Evolutionary conservation across 1,284 basidiomycete species (phyloP), one percentile per base, ranked within the genome.

Genomic region (Tilletia walkeri): DNA sequence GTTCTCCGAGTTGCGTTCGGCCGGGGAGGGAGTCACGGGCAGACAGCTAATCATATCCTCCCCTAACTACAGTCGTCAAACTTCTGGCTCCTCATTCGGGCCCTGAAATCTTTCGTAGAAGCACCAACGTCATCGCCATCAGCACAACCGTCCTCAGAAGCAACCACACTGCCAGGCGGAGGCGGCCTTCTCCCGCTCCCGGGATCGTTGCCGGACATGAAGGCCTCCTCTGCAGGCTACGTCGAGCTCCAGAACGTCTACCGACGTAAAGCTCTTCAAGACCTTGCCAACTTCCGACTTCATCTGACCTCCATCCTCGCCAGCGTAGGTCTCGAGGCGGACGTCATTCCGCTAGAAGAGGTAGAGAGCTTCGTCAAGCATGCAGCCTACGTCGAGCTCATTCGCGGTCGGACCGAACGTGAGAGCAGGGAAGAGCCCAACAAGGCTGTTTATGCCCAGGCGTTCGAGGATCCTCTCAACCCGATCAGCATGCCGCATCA

Each of bases 141-240:
- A 34, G 5, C 59, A 24, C 36, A 38, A 6, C 59, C 12, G 34
- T 18, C 59, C 86, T 86, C 72, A n/a, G 54, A 56, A 34, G 5
- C 18, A 75, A 84, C 73, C 7, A 69, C 74, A 2, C 65, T 70
- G n/a, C 70, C 69, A 9, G 68, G 65, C 36, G 69, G 73, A 2
- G 73, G 54, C n/a, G 73, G 73, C 24, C 38, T 24, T 14, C 82
- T 89, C 4, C 90, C 90, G 0, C 85, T 90, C 16, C 86, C 88
- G 0, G 86, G 89, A 2, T 88, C 92, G 0, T 86, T 99, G 1
- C 95, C 95, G 0, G 95, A 99, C 85, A 97, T 99, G 92, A 95
- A 96, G 83, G 90, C 95, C 3, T 91, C 91, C 76, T 96, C 95
- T 0, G 84, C 86, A 49, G 88, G 88, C 70, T 99, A 97, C 82